Conservation (phyloP, 2,329 filamentous ascomycete genomes). For the Aciculosporium take region DNA sequence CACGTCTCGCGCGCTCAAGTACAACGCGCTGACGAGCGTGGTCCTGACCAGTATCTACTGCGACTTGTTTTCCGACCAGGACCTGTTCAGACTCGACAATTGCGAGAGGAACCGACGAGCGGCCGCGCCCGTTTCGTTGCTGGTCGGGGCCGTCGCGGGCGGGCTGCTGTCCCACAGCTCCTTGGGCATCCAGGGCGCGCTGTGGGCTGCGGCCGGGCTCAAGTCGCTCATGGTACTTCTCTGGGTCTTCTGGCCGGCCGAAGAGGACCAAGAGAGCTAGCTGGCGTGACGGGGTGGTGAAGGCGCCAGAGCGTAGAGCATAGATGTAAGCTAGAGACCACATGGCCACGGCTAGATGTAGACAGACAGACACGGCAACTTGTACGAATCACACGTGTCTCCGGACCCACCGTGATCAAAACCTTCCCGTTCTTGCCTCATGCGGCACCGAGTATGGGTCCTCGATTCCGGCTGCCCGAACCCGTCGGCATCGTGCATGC, state of each 20-base stretch:
- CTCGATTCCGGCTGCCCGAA: too few species aligned
- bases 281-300: neutral
- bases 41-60: slow-evolving; percentile 74
- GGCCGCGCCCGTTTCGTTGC: slow-evolving; percentile 33
- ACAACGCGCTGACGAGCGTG: slow-evolving; percentile 59
- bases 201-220: slow-evolving; percentile 45
- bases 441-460: too few species aligned
- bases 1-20: slow-evolving; percentile 54
- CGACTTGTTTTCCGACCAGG: slow-evolving; percentile 56
- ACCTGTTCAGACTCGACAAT: slow-evolving; percentile 31
- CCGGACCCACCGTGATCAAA: too few species aligned
- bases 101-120: slow-evolving; percentile 36
- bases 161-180: slow-evolving; percentile 34
- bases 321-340: neutral
- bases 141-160: slow-evolving; percentile 35
- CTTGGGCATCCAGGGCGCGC: slow-evolving; percentile 34
- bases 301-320: neutral
- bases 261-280: slow-evolving; percentile 23
- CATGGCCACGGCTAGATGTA: neutral
- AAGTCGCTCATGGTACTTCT: slow-evolving; percentile 41
- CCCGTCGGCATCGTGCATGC: too few species aligned
- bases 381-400: too few species aligned
- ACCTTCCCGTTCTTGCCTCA: too few species aligned
- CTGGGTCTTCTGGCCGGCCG: slow-evolving; percentile 48
- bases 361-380: too few species aligned